phyloP scores from a whole-genome alignment of 164 flowering plant species.

The Vitis cinerea region DNA sequence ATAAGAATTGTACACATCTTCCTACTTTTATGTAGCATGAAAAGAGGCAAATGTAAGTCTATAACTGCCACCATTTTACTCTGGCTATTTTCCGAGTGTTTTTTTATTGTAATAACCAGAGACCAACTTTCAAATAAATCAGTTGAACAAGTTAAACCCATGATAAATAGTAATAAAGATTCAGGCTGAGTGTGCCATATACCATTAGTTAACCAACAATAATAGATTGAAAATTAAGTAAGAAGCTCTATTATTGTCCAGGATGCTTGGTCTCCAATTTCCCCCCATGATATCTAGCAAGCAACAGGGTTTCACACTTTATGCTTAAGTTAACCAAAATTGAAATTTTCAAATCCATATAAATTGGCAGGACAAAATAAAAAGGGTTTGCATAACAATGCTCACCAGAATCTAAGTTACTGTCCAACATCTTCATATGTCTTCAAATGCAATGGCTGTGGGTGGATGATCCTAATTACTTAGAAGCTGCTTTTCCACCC shows the following conservation, averaged over 20 bases:
- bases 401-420: background rate
- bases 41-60: background rate
- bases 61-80: background rate
- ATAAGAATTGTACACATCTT: too few species aligned
- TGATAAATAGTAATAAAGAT: too few species aligned
- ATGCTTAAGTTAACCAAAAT: background rate
- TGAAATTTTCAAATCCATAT: background rate
- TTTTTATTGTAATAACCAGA: background rate
- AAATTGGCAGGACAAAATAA: background rate
- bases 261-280: background rate
- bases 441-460: background rate
- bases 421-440: background rate
- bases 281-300: background rate
- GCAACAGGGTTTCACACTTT: background rate
- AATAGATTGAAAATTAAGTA: background rate
- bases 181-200: background rate
- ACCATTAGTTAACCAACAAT: background rate
- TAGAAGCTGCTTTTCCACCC: constrained; percentile 4
- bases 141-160: background rate
- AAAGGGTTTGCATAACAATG: background rate
- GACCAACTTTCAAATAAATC: background rate
- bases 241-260: too few species aligned
- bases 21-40: too few species aligned
- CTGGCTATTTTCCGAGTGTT: background rate
- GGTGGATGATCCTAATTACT: constrained; percentile 1